Conservation (phyloP, 306 rosid species). For the Castanea crenata region DNA sequence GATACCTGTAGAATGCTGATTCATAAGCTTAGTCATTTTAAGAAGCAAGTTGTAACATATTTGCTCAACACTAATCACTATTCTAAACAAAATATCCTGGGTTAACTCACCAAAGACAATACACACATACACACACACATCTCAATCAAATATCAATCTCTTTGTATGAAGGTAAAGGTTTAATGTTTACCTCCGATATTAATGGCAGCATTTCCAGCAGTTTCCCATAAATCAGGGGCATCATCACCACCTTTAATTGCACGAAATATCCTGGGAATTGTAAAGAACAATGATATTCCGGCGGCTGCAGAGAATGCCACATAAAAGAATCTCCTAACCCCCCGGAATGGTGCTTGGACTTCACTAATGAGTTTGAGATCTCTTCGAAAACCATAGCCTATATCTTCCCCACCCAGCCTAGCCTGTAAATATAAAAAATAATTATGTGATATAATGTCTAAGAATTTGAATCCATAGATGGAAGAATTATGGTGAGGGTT, state of each 20-base stretch:
- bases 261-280: conserved; percentile 64
- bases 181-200: conserved; percentile 75
- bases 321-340: conserved; percentile 84
- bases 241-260: conserved; percentile 75
- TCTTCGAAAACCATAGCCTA: conserved; percentile 91
- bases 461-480: conserved; percentile 1
- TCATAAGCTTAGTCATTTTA: conserved; percentile 58
- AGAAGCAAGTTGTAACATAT: conserved; percentile 28
- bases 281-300: conserved; percentile 75
- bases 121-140: too few relatives aligned
- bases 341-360: conserved; percentile 99
- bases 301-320: conserved; percentile 86
- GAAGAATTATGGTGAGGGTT: conserved; percentile 10
- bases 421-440: conserved; percentile 55
- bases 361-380: conserved; percentile 98
- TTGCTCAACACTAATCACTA: conserved; percentile 2
- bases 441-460: background rate
- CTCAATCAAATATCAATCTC: conserved; percentile 24
- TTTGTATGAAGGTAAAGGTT: conserved; percentile 23
- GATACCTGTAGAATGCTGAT: conserved; percentile 85
- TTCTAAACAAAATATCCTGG: conserved; percentile 8
- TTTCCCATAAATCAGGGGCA: conserved; percentile 83
- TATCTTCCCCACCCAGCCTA: conserved; percentile 89
- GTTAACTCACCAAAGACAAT: conserved; percentile 1
- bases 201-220: conserved; percentile 87